Evolutionary conservation across 1,284 basidiomycete genomes (phyloP).

Genomic region (Cutaneotrichosporon arboriforme): DNA sequence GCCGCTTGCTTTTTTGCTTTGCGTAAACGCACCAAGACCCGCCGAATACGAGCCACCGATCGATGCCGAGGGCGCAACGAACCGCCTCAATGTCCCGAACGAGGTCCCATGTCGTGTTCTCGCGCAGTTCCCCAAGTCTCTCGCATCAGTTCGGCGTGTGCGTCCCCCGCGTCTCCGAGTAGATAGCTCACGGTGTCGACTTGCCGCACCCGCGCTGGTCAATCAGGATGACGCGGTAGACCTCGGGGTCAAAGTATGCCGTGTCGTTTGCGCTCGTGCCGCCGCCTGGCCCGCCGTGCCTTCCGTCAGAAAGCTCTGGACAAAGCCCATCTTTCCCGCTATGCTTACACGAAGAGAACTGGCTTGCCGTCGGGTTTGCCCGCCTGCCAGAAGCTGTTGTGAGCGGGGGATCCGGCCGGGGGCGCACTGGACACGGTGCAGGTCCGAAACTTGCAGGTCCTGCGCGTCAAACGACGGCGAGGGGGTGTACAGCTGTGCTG

Average conservation of each 20-base stretch:
- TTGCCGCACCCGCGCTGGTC: constrained; percentile 86
- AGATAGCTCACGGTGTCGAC: constrained; percentile 68
- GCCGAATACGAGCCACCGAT: constrained; percentile 90
- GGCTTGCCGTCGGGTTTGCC: constrained; percentile 69
- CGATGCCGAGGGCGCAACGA: constrained; percentile 63
- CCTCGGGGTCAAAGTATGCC: constrained; percentile 71
- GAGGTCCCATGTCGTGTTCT: constrained; percentile 93
- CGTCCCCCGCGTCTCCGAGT: too few relatives aligned
- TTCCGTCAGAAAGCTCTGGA: too few relatives aligned
- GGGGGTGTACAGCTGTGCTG: neutral
- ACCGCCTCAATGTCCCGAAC: constrained; percentile 84
- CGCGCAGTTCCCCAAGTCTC: constrained; percentile 67
- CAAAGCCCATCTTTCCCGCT: neutral
- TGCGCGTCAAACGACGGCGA: constrained; percentile 56
- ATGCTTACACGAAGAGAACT: constrained; percentile 64
- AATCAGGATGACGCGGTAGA: constrained; percentile 63
- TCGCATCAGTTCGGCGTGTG: too few relatives aligned
- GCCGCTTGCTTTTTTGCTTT: neutral
- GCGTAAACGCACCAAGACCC: constrained; percentile 70
- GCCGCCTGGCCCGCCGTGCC: constrained; percentile 36
- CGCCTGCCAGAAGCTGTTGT: constrained; percentile 65
- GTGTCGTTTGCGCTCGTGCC: constrained; percentile 55
- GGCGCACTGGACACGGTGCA: constrained; percentile 69
- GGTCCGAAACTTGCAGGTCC: constrained; percentile 63
- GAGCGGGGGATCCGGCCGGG: neutral